These are phyloP conservation scores for Pleoardoris graminearum DNA, from an alignment of 2,329 filamentous ascomycete species.

Conservation along the genomic window DNA sequence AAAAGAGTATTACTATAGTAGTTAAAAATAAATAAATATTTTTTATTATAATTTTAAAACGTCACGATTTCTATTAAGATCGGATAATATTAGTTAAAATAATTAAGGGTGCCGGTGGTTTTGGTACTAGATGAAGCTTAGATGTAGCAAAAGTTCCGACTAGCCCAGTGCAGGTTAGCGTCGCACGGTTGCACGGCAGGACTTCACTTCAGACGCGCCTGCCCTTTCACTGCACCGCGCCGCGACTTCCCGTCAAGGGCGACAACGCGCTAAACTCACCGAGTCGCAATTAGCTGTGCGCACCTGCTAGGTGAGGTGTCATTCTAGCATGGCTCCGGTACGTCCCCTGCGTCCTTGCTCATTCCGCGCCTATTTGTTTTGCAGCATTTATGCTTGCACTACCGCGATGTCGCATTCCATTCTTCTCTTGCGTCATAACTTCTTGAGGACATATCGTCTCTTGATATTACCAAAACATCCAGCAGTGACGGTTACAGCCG, in stretches of 20 bases:
- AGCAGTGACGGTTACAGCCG: not conserved
- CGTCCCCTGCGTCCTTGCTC: conserved; percentile 18
- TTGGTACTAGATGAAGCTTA: no score
- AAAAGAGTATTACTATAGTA: no score
- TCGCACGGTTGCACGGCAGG: conserved; percentile 26
- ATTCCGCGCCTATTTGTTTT: conserved; percentile 4
- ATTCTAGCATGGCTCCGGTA: conserved; percentile 40
- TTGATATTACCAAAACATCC: not conserved
- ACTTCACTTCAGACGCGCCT: conserved; percentile 36
- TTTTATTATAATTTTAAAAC: no score
- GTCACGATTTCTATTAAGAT: no score
- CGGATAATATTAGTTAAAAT: no score
- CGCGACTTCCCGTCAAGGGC: conserved; percentile 34
- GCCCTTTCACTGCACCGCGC: conserved; percentile 31
- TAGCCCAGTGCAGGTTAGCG: conserved; percentile 4
- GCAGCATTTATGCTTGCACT: not conserved
- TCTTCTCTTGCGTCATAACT: not conserved
- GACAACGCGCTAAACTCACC: conserved; percentile 23
- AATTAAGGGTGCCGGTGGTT: no score
- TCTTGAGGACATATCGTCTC: not conserved
- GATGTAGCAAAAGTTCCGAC: no score
- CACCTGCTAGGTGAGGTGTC: conserved; percentile 20
- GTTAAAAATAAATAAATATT: no score
- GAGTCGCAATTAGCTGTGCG: conserved; percentile 19
- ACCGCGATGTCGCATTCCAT: conserved; percentile 6